Evolutionary conservation across 78 protist genomes (phyloP), one percentile per base, ranked within the genome.

Genomic region (Cavenderia fasciculata): DNA sequence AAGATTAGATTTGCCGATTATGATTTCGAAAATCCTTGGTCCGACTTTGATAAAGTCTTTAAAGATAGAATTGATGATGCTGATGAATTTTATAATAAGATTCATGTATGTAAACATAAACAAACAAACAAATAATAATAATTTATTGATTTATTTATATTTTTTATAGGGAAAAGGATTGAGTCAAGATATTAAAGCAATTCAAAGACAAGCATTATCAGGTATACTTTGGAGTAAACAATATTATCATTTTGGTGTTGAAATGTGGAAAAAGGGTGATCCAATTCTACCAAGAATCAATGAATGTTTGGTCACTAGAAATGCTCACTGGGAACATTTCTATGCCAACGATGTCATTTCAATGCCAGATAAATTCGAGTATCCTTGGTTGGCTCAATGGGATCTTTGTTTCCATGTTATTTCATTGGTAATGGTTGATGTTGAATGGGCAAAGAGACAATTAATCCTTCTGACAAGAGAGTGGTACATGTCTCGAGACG

Each of bases 321-420:
- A 93, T 85, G 2, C 1, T 6, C 85, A 93, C 29, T 95, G 97
- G 97, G 52, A 38, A 36, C 97, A 95, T 40, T 52, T 86, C 68
- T 74, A 65, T 63, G 38, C 68, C 5, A 47, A 75, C 12, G 97
- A 96, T 71, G 87, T 96, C 23, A 63, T 94, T 29, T 43, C 78
- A 11, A 87, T 96, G 95, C 96, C 96, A n/a, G 97, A 88, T 92
- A 94, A 94, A 70, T 90, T 74, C 73, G 94, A 87, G 31, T 92
- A 85, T 29, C 95, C 95, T 16, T 89, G 94, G 77, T 65, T 66
- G 33, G 94, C 95, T 0, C 27, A 59, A 43, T 93, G 96, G 97
- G 97, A 95, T 62, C 61, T 85, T 3, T 90, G 92, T 57, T 90
- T 95, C 89, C 97, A 95, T 62, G 51, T 46, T 72, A 40, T 95